Evolutionary conservation across 495 filamentous ascomycete species (phyloP).

Genomic region (Cercophora samala): DNA sequence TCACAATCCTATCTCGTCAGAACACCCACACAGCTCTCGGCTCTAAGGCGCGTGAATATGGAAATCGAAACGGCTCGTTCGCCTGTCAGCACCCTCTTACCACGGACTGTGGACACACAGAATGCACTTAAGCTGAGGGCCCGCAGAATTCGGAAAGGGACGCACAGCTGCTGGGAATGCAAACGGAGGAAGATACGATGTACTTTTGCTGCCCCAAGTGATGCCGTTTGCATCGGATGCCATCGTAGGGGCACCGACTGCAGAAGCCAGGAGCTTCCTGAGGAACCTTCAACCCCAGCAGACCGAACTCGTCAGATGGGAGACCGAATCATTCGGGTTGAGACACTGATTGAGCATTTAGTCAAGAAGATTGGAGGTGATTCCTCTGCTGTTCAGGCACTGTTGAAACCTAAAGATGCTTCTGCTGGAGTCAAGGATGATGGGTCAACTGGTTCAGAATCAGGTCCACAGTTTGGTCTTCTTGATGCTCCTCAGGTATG

Average conservation of each 20-base stretch:
- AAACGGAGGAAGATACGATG: slow-evolving; percentile 50
- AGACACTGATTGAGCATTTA: slow-evolving; percentile 32
- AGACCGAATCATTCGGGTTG: slow-evolving; percentile 30
- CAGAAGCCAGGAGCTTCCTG: slow-evolving; percentile 43
- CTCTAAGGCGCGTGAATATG: not conserved
- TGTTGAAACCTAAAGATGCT: slow-evolving; percentile 2
- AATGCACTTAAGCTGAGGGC: not conserved
- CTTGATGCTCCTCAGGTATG: slow-evolving; percentile 2
- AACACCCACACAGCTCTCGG: not conserved
- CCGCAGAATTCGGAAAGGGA: slow-evolving; percentile 44
- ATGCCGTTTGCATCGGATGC: slow-evolving; percentile 44
- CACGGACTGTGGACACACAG: not conserved
- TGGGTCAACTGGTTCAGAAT: slow-evolving; percentile 2
- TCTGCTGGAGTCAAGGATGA: not conserved
- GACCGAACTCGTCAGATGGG: not conserved
- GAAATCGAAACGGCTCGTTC: not conserved
- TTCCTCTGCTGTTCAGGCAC: not conserved
- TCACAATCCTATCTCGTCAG: not conserved
- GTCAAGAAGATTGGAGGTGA: slow-evolving; percentile 15
- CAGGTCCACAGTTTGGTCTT: not conserved
- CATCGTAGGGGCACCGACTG: slow-evolving; percentile 39
- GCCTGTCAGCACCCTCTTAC: not conserved
- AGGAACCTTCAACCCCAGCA: slow-evolving; percentile 21
- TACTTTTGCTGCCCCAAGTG: slow-evolving; percentile 35
- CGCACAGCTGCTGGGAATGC: slow-evolving; percentile 53